Percentiles rank a stretch among this genome's conserved stretches.
Evolutionary conservation across 768 basidiomycete species (phyloP).

Genomic region (Tulasnella sp.): DNA sequence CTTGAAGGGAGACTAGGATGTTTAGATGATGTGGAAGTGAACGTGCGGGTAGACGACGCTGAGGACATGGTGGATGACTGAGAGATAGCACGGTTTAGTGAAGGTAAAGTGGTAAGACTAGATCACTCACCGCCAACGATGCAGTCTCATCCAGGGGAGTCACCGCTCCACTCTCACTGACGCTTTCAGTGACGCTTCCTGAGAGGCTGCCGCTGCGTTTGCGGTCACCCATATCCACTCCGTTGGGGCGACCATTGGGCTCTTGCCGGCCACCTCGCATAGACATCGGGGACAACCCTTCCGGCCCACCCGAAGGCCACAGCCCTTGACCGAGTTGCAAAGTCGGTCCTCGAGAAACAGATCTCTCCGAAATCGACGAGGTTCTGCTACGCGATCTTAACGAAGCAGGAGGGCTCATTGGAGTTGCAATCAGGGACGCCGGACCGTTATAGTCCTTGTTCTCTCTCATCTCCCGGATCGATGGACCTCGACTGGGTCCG

Average conservation of each 20-base stretch:
- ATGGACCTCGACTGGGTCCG: background rate
- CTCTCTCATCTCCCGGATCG: background rate
- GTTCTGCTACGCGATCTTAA: background rate
- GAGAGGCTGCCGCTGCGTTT: conserved; percentile 17
- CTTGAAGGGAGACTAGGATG: conserved; percentile 65
- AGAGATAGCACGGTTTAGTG: background rate
- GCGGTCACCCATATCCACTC: background rate
- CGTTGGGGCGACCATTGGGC: conserved; percentile 38
- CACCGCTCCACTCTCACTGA: conserved; percentile 39
- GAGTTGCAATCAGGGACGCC: conserved; percentile 12
- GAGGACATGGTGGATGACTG: conserved; percentile 36
- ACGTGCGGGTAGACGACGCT: conserved; percentile 70
- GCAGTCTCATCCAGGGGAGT: conserved; percentile 68
- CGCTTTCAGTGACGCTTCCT: conserved; percentile 18
- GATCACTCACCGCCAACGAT: conserved; percentile 59
- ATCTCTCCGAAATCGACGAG: conserved; percentile 9
- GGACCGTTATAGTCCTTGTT: background rate
- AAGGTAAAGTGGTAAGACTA: conserved; percentile 16
- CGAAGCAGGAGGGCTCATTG: background rate
- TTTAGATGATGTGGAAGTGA: conserved; percentile 66
- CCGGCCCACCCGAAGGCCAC: conserved; percentile 3
- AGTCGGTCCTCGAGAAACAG: background rate
- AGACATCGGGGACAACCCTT: background rate
- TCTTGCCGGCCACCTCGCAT: conserved; percentile 29
- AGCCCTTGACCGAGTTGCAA: background rate